Evolutionary conservation across 108 stramenopile species (phyloP), one percentile per base, ranked within the genome.

Genomic region (Cyclotella baltica): DNA sequence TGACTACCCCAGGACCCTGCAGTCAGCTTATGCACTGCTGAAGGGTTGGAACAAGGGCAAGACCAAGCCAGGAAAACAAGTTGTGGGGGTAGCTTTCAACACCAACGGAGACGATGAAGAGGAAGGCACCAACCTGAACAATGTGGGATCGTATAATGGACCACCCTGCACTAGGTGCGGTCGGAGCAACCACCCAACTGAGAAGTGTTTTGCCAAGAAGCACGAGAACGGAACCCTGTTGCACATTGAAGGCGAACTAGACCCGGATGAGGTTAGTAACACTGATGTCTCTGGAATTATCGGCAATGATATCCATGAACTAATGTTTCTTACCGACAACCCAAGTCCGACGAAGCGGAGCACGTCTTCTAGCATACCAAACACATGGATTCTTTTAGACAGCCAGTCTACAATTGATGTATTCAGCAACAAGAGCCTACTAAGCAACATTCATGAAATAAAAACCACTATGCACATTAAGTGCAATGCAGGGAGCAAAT

Each of bases 341-440:
- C 25, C 6, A 6, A 15, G 20, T 6, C 19, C 22, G 22, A 55
- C 53, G 22, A 55, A 23, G n/a, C 22, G 6, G 59, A 62, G 23
- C 4, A 4, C 31, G 25, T 62, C 30, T 62, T 62, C 30, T 62
- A 47, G 35, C 3, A 70, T 76, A 4, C 68, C 75, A 5, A 34
- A 48, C 10, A 31, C 28, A 8, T 78, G 75, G 84, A 74, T 86
- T 0, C 66, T 86, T 19, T 56, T 82, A 2, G 86, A 87, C 62
- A 84, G 59, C 56, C 86, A 87, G 46, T 81, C 83, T 1, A 75
- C 86, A 1, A 65, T 77, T 22, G 76, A 87, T 57, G 76, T 87
- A 0, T 81, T 87, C 35, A 30, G 50, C 62, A 84, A 87, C 62
- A 5, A 33, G 0, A 19, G 27, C 5, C 62, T 87, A 18, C 62